Conservation (phyloP, 768 basidiomycete species). For the Amanita inopinata region DNA sequence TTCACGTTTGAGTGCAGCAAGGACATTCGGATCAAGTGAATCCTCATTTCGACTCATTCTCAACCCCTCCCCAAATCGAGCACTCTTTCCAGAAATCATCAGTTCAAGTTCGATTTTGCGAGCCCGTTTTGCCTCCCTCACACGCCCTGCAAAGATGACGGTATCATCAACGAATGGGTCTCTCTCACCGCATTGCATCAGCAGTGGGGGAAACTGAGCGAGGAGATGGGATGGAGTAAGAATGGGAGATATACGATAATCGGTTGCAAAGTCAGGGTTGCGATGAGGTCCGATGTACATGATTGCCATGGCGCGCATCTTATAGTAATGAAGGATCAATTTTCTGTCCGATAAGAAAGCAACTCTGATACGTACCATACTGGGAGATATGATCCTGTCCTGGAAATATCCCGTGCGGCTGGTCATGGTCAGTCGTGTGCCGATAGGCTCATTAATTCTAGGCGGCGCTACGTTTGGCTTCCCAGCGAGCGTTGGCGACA, state of each 20-base stretch:
- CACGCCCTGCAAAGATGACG: slow-evolving; percentile 88
- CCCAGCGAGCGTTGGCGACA: slow-evolving; percentile 24
- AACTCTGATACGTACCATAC: slow-evolving; percentile 62
- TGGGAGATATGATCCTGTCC: slow-evolving; percentile 87
- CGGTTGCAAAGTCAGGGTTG: slow-evolving; percentile 88
- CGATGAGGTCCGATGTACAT: slow-evolving; percentile 90
- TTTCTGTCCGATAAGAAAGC: slow-evolving; percentile 2
- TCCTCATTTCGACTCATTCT: slow-evolving; percentile 46
- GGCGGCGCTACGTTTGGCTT: slow-evolving; percentile 18
- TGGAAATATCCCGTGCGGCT: slow-evolving; percentile 91
- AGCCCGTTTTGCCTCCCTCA: slow-evolving; percentile 90
- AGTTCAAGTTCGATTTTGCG: slow-evolving; percentile 68
- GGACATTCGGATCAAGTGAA: slow-evolving; percentile 21
- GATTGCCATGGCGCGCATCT: slow-evolving; percentile 99
- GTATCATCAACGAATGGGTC: slow-evolving; percentile 95
- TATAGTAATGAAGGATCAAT: slow-evolving; percentile 12
- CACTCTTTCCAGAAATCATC: slow-evolving; percentile 49
- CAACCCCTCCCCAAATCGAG: slow-evolving; percentile 50
- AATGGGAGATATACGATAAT: slow-evolving; percentile 95
- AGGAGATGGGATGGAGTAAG: slow-evolving; percentile 76
- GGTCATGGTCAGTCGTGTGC: slow-evolving; percentile 90
- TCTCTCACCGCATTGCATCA: slow-evolving; percentile 94
- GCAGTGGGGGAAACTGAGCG: slow-evolving; percentile 87
- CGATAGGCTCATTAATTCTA: slow-evolving; percentile 52
- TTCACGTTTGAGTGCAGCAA: slow-evolving; percentile 42